Conservation (phyloP, 75 land plant species). For the Chamaecyparis obtusa region DNA sequence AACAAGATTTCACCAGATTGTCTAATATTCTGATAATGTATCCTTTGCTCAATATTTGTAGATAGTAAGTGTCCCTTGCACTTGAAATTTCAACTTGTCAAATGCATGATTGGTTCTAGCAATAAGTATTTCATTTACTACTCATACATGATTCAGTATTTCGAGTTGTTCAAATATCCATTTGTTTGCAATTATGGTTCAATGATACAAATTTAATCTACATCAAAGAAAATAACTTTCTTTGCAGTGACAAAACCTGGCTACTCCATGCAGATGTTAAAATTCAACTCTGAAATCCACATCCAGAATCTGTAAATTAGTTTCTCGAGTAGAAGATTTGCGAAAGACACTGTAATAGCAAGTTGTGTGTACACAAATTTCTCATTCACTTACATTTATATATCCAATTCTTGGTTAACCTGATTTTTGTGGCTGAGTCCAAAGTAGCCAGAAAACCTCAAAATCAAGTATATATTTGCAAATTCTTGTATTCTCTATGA, state of each 20-base stretch:
- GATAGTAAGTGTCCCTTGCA: not conserved
- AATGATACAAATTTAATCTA: no score
- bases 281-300: not conserved
- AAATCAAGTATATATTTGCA: not conserved
- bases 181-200: no score
- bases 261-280: not conserved
- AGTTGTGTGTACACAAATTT: no score
- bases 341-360: no score
- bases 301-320: not conserved
- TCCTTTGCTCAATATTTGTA: not conserved
- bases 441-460: not conserved
- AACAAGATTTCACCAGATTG: not conserved
- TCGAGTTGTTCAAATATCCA: not conserved
- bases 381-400: not conserved
- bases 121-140: not conserved
- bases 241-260: not conserved
- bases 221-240: not conserved
- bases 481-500: not conserved
- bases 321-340: not conserved
- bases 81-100: not conserved
- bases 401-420: not conserved
- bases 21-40: not conserved
- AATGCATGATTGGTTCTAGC: not conserved
- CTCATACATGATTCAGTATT: not conserved
- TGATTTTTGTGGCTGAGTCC: not conserved